Evolutionary conservation across 176 grass and related monocot species (phyloP).

Genomic region (Hordeum marinum): DNA sequence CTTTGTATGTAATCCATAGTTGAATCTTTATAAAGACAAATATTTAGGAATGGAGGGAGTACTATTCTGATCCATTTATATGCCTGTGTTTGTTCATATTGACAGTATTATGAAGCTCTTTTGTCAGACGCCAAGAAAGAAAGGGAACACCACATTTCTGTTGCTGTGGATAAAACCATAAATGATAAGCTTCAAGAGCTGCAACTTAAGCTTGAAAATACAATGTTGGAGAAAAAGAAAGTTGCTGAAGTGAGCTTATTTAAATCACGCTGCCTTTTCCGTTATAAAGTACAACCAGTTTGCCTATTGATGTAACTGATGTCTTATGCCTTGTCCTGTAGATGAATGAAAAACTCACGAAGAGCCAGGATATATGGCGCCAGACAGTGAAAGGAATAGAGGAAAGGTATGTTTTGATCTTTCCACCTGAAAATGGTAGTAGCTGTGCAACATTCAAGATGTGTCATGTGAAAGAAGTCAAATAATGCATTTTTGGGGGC

Average conservation of each 20-base stretch:
- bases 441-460: not conserved
- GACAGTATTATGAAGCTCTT: conserved; percentile 73
- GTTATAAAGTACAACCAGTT: not conserved
- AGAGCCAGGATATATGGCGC: conserved; percentile 73
- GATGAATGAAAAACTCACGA: conserved; percentile 72
- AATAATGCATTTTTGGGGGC: not conserved
- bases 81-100: conserved; percentile 15
- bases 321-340: conserved; percentile 20
- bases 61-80: conserved; percentile 12
- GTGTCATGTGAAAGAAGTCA: not conserved
- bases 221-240: conserved; percentile 64
- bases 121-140: conserved; percentile 68
- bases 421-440: not conserved
- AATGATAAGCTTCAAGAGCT: conserved; percentile 61
- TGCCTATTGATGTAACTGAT: conserved; percentile 2
- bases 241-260: conserved; percentile 56
- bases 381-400: conserved; percentile 73
- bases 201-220: conserved; percentile 61
- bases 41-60: too few relatives aligned
- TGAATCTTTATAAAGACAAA: too few relatives aligned
- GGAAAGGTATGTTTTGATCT: conserved; percentile 54
- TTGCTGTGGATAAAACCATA: conserved; percentile 65
- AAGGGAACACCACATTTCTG: conserved; percentile 48
- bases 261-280: not conserved
- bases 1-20: too few relatives aligned